A percentile compares a stretch with the other conserved stretches of the same genome.
These are phyloP conservation scores for Scedosporium aurantiacum DNA, from an alignment of 2,329 filamentous ascomycete genomes.

Conservation along the genomic window DNA sequence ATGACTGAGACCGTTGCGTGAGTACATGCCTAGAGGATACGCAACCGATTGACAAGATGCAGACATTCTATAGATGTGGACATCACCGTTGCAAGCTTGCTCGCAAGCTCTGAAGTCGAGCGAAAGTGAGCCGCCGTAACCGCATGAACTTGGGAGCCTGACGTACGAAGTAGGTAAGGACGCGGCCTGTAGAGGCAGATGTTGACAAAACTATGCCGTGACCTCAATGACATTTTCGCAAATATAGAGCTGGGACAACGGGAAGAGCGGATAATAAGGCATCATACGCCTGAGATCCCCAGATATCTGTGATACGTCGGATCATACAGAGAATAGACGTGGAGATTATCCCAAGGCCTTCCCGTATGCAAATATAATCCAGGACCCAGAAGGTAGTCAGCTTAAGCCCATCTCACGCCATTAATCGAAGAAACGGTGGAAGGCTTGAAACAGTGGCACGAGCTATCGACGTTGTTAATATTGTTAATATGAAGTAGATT, in stretches of 20 bases:
- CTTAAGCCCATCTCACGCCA: no score
- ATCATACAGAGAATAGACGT: neutral
- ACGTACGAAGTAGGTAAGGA: no score
- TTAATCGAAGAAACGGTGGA: neutral
- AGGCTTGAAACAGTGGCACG: neutral
- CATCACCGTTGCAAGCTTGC: no score
- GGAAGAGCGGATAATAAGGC: neutral
- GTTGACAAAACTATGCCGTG: no score
- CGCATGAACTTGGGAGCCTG: no score
- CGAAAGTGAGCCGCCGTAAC: no score
- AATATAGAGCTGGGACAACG: neutral
- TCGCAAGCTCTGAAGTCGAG: no score
- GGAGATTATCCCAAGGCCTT: neutral
- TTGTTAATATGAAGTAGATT: neutral
- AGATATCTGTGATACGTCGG: neutral
- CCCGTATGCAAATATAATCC: neutral
- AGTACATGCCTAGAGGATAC: neutral
- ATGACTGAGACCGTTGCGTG: neutral
- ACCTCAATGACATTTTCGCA: neutral
- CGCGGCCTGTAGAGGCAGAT: no score
- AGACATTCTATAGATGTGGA: no score
- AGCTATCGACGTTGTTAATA: neutral
- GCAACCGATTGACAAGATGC: neutral
- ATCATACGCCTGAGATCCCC: neutral
- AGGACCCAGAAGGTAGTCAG: neutral